These are phyloP conservation scores for Plasmodium blacklocki DNA, from an alignment of 169 alveolate genomes.

Conservation along the genomic window DNA sequence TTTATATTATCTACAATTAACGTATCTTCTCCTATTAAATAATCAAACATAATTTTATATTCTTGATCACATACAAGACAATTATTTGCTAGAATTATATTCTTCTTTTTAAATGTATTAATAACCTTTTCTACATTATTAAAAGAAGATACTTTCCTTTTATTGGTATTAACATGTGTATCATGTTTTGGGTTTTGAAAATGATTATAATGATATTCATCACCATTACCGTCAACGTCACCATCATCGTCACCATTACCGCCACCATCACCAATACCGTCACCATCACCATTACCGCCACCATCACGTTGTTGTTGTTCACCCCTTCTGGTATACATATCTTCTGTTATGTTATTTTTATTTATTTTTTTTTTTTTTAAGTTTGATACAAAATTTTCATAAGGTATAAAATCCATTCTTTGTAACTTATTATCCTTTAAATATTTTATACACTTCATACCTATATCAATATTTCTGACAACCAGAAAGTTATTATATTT, in stretches of 20 bases:
- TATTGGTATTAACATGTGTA: too few relatives aligned
- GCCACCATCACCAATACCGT: neutral
- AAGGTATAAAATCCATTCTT: conserved; percentile 81
- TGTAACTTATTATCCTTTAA: conserved; percentile 74
- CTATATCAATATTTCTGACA: conserved; percentile 67
- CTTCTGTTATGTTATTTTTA: neutral
- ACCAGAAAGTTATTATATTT: conserved; percentile 78
- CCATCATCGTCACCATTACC: neutral
- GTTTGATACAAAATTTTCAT: conserved; percentile 56
- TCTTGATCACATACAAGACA: conserved; percentile 52
- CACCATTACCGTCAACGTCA: neutral
- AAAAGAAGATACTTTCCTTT: neutral
- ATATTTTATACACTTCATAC: conserved; percentile 76
- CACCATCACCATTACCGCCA: neutral
- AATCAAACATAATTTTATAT: conserved; percentile 29
- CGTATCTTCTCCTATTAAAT: conserved; percentile 45
- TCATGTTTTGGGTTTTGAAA: neutral
- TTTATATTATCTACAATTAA: conserved; percentile 25
- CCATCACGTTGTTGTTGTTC: too few relatives aligned
- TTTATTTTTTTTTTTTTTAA: conserved; percentile 58
- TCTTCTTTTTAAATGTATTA: conserved; percentile 32
- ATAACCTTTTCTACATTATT: conserved; percentile 24
- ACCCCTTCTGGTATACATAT: too few relatives aligned
- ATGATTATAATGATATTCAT: neutral
- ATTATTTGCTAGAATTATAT: conserved; percentile 47